Base-by-base conservation (phyloP, 1,284 basidiomycete genomes). In the Boletellus deceptivus region DNA sequence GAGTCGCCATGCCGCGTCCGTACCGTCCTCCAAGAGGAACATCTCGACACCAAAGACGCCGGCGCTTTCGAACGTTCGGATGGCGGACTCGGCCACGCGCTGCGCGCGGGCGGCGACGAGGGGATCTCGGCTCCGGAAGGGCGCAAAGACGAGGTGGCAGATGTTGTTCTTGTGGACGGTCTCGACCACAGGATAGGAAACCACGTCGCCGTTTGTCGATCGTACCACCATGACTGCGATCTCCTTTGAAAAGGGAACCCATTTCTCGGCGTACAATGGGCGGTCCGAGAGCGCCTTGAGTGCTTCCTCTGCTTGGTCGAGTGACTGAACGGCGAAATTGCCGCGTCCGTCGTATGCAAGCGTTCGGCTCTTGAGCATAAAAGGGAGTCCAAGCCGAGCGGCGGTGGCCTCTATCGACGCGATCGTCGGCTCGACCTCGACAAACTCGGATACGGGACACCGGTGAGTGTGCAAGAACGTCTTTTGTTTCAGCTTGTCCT, bases 21-120 rank as follows among this genome's bases (percentile, higher is more conserved):
- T 61, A 90, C 96, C 94, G 64, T 94, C 82, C 25, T 78, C 72
- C 79, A 97, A 81, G 43, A 98, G 75, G 72, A 99, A 99, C 92
- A 99, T 93, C 70, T 99, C 97, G 0, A 99, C 96, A 4, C 95
- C 96, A 72, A 98, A 99, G 25, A 98, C 84, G 16, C 97, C 97
- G 2, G 96, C 96, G 5, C 96, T 96, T 27, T 82, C 71, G 33
- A 99, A 82, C 3, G 87, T 86, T 50, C 76, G 80, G 8, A 98
- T 82, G 1, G 95, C 93, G 43, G 79, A 75, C 68, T 96, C 91
- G 0, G 97, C 97, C 38, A 97, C 75, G 18, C 72, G 66, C 53
- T 84, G 80, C 11, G 93, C 94, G 38, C 79, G 74, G 20, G 72
- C 64, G 43, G 81, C 73, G n/a, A 92, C 72, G 24, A 76, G 72